Base-by-base conservation (phyloP, 352 stramenopile genomes). In the Thraustochytrium sp. region DNA sequence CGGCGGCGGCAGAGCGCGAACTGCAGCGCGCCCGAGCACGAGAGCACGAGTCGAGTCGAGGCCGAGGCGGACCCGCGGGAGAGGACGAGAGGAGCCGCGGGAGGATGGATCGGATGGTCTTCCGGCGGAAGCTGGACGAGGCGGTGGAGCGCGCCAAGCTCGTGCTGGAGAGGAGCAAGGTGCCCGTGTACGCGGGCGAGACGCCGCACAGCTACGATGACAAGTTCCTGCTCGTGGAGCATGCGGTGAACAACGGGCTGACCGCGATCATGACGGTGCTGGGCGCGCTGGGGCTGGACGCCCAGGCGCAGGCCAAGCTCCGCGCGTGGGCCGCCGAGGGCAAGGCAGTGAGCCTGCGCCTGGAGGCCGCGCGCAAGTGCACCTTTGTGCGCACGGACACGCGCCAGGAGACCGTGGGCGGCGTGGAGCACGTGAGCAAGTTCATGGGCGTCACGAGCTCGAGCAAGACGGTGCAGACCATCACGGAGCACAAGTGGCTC, bases 141-240 rank as follows among this genome's bases (percentile, higher is more conserved):
- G n/a, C n/a, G n/a, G 48, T 72, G 40, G 59, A 72, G 59, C 59
- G 59, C 29, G 59, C 59, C 13, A 26, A 72, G 59, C 59, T 72
- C 13, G 59, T 72, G 51, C 68, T 80, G 23, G 68, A 44, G 21
- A 72, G 40, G 29, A 46, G 26, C n/a, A 61, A 72, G 29, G 53
- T 61, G 13, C 44, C 44, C 18, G 68, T 80, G 68, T 9, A 44
- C n/a, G 34, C 51, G 13, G 29, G n/a, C 13, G 46, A 64, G 5
- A 31, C 68, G 23, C n/a, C 68, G 53, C 68, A 80, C 51, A 37
- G 1, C 5, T 80, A 80, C 51, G 37, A 61, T 11, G 68, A 80
- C 0, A 80, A 80, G 53, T 80, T 37, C 31, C 31, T 64, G 21
- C 1, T 80, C 5, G 68, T 63, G 0, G 68, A 80, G 38, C 48